phyloP scores from a whole-genome alignment of 345 rosid genomes.

The Eucalyptus coolabah region DNA sequence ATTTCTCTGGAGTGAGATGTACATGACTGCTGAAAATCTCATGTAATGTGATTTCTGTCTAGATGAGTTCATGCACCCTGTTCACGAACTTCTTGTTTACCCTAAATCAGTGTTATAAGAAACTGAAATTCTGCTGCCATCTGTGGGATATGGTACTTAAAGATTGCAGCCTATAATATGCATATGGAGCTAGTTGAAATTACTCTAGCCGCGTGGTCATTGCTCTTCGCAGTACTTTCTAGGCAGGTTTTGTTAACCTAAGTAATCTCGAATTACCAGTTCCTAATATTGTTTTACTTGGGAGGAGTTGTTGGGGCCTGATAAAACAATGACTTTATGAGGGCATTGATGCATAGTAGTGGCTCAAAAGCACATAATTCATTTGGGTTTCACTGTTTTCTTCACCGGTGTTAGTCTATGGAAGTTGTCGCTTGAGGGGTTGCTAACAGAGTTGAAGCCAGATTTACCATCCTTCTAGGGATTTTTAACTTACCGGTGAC shows the following conservation, averaged over 20 bases:
- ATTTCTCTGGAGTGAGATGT: background rate
- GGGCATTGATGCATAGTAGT: background rate
- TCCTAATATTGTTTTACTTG: background rate
- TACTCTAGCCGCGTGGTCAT: background rate
- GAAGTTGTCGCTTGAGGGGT: background rate
- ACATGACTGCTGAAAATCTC: background rate
- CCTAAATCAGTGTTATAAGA: background rate
- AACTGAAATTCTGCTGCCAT: background rate
- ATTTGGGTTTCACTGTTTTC: background rate
- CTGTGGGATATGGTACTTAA: background rate
- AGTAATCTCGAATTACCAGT: background rate
- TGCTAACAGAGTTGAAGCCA: background rate
- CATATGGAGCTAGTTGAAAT: background rate
- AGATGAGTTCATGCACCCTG: background rate
- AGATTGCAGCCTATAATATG: background rate
- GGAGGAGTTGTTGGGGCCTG: background rate
- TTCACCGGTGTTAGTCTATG: background rate
- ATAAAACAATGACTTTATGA: background rate
- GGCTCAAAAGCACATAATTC: background rate
- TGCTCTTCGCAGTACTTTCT: background rate
- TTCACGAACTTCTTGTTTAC: background rate
- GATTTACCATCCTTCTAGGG: background rate
- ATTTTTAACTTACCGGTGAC: background rate
- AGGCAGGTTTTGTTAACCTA: background rate
- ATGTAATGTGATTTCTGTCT: background rate